Base-by-base conservation (phyloP, 306 rosid species). In the Trifolium repens region DNA sequence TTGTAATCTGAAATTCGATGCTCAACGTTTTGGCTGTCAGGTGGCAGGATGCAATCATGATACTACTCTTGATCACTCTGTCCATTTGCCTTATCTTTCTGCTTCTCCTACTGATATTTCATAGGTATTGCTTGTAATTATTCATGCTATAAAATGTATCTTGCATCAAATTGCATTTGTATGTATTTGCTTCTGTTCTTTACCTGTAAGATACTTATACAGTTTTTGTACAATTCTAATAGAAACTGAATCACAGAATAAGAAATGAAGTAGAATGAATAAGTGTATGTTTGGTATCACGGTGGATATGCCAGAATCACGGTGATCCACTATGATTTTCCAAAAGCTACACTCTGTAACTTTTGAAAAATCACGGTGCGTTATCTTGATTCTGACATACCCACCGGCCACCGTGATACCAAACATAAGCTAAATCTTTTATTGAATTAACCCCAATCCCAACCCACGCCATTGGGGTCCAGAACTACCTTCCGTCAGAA, bases 11-110 rank as follows among this genome's bases (percentile, higher is more conserved):
- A 78, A 55, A 50, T 66, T 68, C 5, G 60, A 82, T 74, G 26
- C 42, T 67, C 16, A 57, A 71, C 60, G 60, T 72, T 83, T 75
- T 71, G 24, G 75, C 75, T 79, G n/a, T 87, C 90, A 96, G 99
- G 99, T 96, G 98, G 99, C 89, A 90, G 87, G 92, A 76, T 85
- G 98, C 86, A 0, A 85, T 96, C 81, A 74, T 89, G 78, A 88
- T 96, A 74, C 43, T 88, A 72, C 90, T 92, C 46, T 82, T 96
- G 88, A 73, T 88, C 72, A 76, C 80, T 68, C 54, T 96, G 81
- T 77, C 92, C 8, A 54, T 96, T 57, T 80, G 86, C 24, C 78
- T 92, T 37, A 47, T 89, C 75, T 90, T 96, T 86, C 84, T 96
- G 71, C 88, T 92, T 14, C 99, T 92, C 40, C 87, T 96, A 52